Evolutionary conservation across 805 yeast genomes (phyloP), one percentile per base, ranked within the genome.

Genomic region (Saccharomycopsis babjevae): DNA sequence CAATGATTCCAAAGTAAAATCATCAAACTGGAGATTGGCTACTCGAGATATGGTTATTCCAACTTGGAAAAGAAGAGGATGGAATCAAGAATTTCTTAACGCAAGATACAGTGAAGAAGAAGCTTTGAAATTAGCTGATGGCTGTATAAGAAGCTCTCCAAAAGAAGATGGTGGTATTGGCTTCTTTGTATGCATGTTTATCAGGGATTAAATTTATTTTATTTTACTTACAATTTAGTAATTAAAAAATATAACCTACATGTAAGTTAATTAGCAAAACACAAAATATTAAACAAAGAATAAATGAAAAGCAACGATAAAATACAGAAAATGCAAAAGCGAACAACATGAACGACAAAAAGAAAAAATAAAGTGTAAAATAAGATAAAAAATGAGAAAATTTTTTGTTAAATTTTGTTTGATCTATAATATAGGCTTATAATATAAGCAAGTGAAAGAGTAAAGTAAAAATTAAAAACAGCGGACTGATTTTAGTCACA

Each of bases 141-240:
- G 94, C 0, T 92, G 97, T 73, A 84, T 94, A 0, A 78, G 99
- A 66, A 87, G 92, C 0, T 73, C 84, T 52, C 97, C 97, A 0
- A 85, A 83, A 64, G 86, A 81, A 54, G 99, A 94, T 71, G 99
- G 98, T 36, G 99, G 99, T n/a, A 94, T 94, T 67, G 99, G 99
- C 0, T 94, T 94, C 70, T 94, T 94, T 73, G 98, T 97, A 0
- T 98, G 92, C 1, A 85, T 94, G 61, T 93, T 94, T 70, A 88
- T 88, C 65, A 79, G 87, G 61, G 60, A 58, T 20, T 50, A 25
- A 28, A 34, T 30, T 2, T 13, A 22, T 4, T 28, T 18, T 7
- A n/a, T 20, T 15, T 56, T 39, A 11, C 8, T 38, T 30, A 5
- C 22, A 30, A 8, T 16, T 55, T 34, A 34, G 22, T 7, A 50